phyloP scores from a whole-genome alignment of 305 asterid species.

The Caryopteris hybrid region DNA sequence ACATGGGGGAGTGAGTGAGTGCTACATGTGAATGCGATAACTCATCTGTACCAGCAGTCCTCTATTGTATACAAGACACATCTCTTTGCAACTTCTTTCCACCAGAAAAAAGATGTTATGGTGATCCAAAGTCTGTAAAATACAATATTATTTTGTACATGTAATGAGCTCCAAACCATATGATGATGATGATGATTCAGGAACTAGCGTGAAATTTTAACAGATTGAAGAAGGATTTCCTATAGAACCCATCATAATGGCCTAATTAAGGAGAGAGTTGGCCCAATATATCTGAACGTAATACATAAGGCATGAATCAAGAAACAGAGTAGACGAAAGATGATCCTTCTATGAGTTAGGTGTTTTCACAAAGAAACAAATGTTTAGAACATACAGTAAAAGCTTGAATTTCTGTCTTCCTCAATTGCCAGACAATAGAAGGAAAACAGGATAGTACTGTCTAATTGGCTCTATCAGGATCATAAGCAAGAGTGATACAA shows the following conservation, averaged over 20 bases:
- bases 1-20: not conserved
- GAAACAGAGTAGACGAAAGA: not conserved
- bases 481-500: no score
- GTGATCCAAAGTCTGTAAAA: not conserved
- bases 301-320: not conserved
- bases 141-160: not conserved
- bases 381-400: not conserved
- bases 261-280: no score
- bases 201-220: not conserved
- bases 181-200: not conserved
- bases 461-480: not conserved
- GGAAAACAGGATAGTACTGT: not conserved
- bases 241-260: not conserved
- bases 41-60: not conserved
- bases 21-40: not conserved
- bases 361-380: not conserved
- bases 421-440: not conserved
- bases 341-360: not conserved
- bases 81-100: not conserved
- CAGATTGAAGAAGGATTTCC: not conserved
- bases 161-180: not conserved
- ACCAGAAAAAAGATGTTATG: conserved; percentile 1
- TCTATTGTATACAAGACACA: not conserved
- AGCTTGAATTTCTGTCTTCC: not conserved
- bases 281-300: not conserved